Base-by-base conservation (phyloP, 805 yeast genomes). In the Starmerella kuoi region DNA sequence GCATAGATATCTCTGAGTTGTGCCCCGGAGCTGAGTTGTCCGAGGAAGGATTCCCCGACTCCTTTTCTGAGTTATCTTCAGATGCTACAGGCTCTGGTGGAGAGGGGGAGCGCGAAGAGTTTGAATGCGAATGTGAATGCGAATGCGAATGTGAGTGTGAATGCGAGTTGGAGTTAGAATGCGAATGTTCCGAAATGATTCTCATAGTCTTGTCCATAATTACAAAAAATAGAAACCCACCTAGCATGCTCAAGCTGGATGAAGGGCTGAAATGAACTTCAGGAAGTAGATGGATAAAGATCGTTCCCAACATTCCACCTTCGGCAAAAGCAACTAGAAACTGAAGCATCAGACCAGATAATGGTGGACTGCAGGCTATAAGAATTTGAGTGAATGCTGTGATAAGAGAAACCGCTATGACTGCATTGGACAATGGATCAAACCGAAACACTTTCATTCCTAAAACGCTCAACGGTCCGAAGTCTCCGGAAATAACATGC, bases 261-360 rank as follows among this genome's bases (percentile, higher is more conserved):
- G 69, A 51, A 20, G 67, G 62, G 44, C 70, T 70, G 47, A 26
- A 33, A 17, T 73, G 76, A 39, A 73, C 73, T 22, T 72, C 54
- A 2, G 91, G 91, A 36, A 81, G 59, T 45, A 81, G 55, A 58
- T 81, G 91, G 34, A 80, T 57, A 48, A 81, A 77, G 1, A 79
- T 75, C 55, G 80, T 88, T 35, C 88, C 88, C 27, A 81, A 60
- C 30, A 81, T 62, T 1, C 87, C 82, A 35, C 91, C 91, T 37
- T 76, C 70, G 12, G 88, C 87, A 61, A 81, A 79, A 35, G 83
- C 66, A 1, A 79, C 82, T 42, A 80, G 58, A 21, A 72, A 55
- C 8, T 74, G 64, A 28, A 78, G 60, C 25, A 67, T 61, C 2
- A 70, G 59, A 0, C 77, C 74, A 37, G 69, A 62, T 36, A 77